These are phyloP conservation scores for Xylaria venustula DNA, from an alignment of 495 filamentous ascomycete genomes.

Conservation along the genomic window DNA sequence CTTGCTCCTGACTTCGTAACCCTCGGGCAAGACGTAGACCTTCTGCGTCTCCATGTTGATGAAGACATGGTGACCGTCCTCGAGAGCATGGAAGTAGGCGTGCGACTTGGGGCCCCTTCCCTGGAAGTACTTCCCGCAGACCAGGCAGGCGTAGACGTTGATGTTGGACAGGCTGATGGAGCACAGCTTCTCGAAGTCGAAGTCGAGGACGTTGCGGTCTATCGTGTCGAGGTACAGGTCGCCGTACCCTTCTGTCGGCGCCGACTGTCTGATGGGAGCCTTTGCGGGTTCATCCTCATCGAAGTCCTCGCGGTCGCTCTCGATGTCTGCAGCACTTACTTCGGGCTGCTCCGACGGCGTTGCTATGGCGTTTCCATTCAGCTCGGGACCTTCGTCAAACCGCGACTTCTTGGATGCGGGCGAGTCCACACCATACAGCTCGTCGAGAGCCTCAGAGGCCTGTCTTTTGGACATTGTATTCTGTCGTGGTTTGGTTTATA, in stretches of 20 bases:
- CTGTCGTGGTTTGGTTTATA: neutral
- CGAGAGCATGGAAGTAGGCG: constrained; percentile 96
- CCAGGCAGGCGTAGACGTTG: constrained; percentile 97
- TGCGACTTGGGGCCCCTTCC: constrained; percentile 90
- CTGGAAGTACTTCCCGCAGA: constrained; percentile 97
- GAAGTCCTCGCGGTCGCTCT: constrained; percentile 43
- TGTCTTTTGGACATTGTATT: constrained; percentile 59
- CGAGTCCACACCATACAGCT: constrained; percentile 55
- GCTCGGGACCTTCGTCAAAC: constrained; percentile 54
- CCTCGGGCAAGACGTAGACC: constrained; percentile 94
- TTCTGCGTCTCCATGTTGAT: constrained; percentile 96
- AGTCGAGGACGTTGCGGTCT: constrained; percentile 82
- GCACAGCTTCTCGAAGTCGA: constrained; percentile 98
- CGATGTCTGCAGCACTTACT: constrained; percentile 33
- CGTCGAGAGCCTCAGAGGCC: constrained; percentile 74
- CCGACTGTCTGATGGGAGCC: constrained; percentile 60
- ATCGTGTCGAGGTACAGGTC: constrained; percentile 99
- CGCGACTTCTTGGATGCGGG: constrained; percentile 77
- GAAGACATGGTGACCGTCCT: constrained; percentile 92
- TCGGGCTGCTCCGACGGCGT: constrained; percentile 37
- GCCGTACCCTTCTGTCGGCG: constrained; percentile 83
- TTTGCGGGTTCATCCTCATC: constrained; percentile 46
- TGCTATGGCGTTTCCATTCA: constrained; percentile 29
- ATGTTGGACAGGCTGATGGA: constrained; percentile 94
- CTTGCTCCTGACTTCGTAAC: constrained; percentile 94